Percentiles rank a stretch among this genome's conserved stretches.
These are phyloP conservation scores for Rhizopogon roseolus DNA, from an alignment of 768 basidiomycete species.

Conservation along the genomic window DNA sequence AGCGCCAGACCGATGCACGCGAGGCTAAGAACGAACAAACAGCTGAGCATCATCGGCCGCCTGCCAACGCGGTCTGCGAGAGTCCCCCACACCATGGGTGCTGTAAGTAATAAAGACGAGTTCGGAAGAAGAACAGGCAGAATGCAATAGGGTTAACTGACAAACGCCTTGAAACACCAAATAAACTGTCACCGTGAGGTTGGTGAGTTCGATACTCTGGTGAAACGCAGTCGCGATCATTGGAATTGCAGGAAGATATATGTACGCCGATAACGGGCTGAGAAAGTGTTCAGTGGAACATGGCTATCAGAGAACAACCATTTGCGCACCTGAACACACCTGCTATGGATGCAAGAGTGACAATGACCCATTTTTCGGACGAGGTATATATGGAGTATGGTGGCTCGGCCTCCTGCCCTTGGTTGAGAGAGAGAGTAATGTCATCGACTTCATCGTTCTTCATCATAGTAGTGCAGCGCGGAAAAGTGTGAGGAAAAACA, in stretches of 20 bases:
- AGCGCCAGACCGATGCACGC: conserved; percentile 57
- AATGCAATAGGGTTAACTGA: background rate
- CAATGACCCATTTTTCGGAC: conserved; percentile 62
- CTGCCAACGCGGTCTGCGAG: conserved; percentile 60
- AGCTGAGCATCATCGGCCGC: conserved; percentile 52
- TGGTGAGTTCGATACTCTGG: conserved; percentile 63
- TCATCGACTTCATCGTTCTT: background rate
- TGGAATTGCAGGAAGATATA: conserved; percentile 76
- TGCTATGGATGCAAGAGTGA: conserved; percentile 48
- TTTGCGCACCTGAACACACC: conserved; percentile 51
- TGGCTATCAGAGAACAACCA: too few species aligned
- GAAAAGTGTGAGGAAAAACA: background rate
- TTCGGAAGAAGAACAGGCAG: background rate
- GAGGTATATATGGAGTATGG: conserved; percentile 43
- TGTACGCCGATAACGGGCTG: conserved; percentile 65
- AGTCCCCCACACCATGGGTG: conserved; percentile 53
- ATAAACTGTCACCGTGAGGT: conserved; percentile 65
- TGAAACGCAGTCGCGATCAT: conserved; percentile 50
- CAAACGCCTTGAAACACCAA: conserved; percentile 37
- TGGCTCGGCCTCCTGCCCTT: background rate
- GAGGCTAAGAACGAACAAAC: conserved; percentile 52
- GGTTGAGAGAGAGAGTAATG: background rate
- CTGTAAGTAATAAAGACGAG: conserved; percentile 17
- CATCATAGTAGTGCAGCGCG: background rate
- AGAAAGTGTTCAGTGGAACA: background rate